These are phyloP conservation scores for Fusarium lateritium DNA, from an alignment of 2,329 filamentous ascomycete species.

Conservation along the genomic window DNA sequence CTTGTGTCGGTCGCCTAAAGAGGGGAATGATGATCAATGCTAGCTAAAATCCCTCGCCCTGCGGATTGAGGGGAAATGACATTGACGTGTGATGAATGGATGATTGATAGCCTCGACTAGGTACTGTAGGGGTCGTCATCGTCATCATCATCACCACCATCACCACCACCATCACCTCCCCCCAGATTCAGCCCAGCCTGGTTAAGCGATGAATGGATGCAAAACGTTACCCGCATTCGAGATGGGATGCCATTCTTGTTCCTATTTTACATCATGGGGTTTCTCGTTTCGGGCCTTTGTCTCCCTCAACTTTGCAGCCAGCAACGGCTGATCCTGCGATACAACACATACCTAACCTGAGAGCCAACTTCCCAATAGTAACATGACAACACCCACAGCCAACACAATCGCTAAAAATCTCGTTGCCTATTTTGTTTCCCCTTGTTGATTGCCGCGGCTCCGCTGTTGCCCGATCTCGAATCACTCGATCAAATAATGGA, in stretches of 20 bases:
- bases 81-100: constrained; percentile 32
- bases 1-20: constrained; percentile 20
- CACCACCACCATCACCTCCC: neutral
- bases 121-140: constrained; percentile 17
- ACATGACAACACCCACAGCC: constrained; percentile 14
- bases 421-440: constrained; percentile 35
- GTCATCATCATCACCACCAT: constrained; percentile 6
- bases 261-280: constrained; percentile 1
- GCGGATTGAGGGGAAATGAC: constrained; percentile 34
- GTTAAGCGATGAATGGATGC: neutral
- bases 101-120: constrained; percentile 6
- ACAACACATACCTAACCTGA: constrained; percentile 11
- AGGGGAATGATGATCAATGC: constrained; percentile 22
- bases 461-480: constrained; percentile 15
- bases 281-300: constrained; percentile 27
- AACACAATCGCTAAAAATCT: constrained; percentile 10
- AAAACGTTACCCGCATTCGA: constrained; percentile 2
- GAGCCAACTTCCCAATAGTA: neutral
- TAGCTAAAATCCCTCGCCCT: constrained; percentile 29
- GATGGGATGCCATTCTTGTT: constrained; percentile 1
- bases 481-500: constrained; percentile 5
- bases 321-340: constrained; percentile 5
- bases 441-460: constrained; percentile 29
- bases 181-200: neutral
- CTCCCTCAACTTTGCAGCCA: constrained; percentile 10